Evolutionary conservation across 2,329 filamentous ascomycete species (phyloP), one percentile per base, ranked within the genome.

Genomic region (Beauveria australis): DNA sequence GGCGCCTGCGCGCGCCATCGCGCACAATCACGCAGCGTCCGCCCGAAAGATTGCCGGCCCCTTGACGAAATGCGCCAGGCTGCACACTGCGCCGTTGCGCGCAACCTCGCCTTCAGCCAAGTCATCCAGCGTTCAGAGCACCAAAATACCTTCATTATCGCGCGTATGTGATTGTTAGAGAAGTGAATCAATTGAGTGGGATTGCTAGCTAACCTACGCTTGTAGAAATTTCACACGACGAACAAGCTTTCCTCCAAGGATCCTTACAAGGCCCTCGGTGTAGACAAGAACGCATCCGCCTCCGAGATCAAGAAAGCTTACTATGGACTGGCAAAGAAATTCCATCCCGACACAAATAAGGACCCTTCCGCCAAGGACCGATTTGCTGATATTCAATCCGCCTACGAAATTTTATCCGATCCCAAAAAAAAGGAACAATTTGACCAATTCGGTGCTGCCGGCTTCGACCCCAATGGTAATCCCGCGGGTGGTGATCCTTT

Each of bases 291-390:
- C 64, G 91, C 94, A n/a, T 87, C 90, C 1, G 78, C 91, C 3
- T 79, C 85, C 62, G 93, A 97, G 41, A 97, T 99, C 73, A 99
- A 99, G 74, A 97, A 97, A 74, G 92, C 94, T 3, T 99, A 99
- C 79, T 99, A 99, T 72, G 91, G 92, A 55, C 80, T 97, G 62
- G 94, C 94, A 22, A 99, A 99, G 76, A 99, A 97, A 71, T 99
- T 86, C 72, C 94, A 99, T 70, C 94, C 94, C 9, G 94, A 99
- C 73, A 97, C 94, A 41, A 99, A 97, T 80, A 97, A 97, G 74
- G 94, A 97, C 67, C 74, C 90, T 3, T 82, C 79, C n/a, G 92
- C 94, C 41, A 97, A 97, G 73, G 94, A 97, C 68, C 93, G 89
- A 69, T 99, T 99, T 69, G 84, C 88, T 64, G 93, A 97, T 67